Conservation (phyloP, 805 yeast genomes). For the Kazachstania psychrophila region DNA sequence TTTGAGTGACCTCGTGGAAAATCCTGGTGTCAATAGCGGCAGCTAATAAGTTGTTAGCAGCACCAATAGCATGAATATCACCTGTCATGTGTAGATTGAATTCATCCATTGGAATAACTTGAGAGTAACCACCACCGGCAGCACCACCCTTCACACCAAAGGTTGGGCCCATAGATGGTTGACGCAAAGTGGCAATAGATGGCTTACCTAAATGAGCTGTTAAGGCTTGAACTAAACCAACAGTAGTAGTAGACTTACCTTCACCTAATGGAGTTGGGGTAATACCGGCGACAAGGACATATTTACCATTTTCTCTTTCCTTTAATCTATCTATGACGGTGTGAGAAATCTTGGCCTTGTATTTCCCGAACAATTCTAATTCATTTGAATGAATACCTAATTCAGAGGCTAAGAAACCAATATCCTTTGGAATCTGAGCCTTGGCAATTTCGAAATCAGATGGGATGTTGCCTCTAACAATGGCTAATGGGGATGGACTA, state of each 20-base stretch:
- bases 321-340: conserved; percentile 60
- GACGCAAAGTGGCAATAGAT: conserved; percentile 90
- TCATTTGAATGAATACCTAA: conserved; percentile 71
- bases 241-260: conserved; percentile 94
- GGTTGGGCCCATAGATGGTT: conserved; percentile 99
- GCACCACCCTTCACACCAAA: conserved; percentile 99
- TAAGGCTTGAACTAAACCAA: conserved; percentile 90
- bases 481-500: conserved; percentile 47
- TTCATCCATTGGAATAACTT: conserved; percentile 98
- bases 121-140: conserved; percentile 98
- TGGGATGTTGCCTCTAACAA: conserved; percentile 61
- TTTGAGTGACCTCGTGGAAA: conserved; percentile 88
- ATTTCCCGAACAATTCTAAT: conserved; percentile 80
- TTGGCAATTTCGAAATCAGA: conserved; percentile 86
- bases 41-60: conserved; percentile 87
- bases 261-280: conserved; percentile 98
- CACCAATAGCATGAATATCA: conserved; percentile 92
- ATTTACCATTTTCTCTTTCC: conserved; percentile 62
- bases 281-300: conserved; percentile 89
- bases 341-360: conserved; percentile 79
- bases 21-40: conserved; percentile 96
- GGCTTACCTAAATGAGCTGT: conserved; percentile 81
- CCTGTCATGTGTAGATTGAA: conserved; percentile 96
- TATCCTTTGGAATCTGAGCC: conserved; percentile 77
- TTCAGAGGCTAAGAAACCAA: conserved; percentile 66